Base-by-base conservation (phyloP, 1,284 basidiomycete species). In the Cystobasidiaceae sp. region DNA sequence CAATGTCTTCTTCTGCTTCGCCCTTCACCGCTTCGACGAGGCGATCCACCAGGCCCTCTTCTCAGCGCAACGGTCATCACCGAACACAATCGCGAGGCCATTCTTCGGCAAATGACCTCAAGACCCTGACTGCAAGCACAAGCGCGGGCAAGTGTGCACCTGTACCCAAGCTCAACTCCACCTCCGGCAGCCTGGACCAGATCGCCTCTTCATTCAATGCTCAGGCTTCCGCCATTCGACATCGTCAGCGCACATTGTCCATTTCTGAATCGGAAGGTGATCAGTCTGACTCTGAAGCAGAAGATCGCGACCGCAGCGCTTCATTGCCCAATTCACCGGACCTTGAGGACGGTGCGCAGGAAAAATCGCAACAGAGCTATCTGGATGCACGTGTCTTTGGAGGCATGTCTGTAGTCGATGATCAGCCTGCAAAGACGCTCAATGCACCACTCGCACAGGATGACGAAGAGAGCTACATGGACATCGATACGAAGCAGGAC, bases 231-330 rank as follows among this genome's bases (percentile, higher is more conserved):
- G 61, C 52, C 6, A 39, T 56, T 1, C 21, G 61, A 30, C 61
- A 64, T 49, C 34, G 61, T 4, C 61, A 64, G 30, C 51, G 61
- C 17, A 64, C 61, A 1, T 44, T 54, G 13, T 64, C 61, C 19
- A 64, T 64, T 9, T 64, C 61, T 6, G 61, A 64, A 33, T 56
- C 51, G 8, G 61, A 64, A 49, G 61, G 52, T 6, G 44, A 56
- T 19, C 19, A 28, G 8, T 56, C 61, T 8, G 52, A 56, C 11
- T 23, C 32, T 13, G 61, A 64, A 19, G 61, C 55, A 4, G 33
- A 45, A 33, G 51, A 25, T 9, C 51, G 30, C 23, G 56, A 46
- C n/a, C 43, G 32, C 25, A 45, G 43, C 17, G 19, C 30, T 9
- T 48, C 32, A 17, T 43, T 56, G 6, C 51, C 61, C 11, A 52